phyloP scores from a whole-genome alignment of 306 rosid genomes.

The Arachis stenosperma region DNA sequence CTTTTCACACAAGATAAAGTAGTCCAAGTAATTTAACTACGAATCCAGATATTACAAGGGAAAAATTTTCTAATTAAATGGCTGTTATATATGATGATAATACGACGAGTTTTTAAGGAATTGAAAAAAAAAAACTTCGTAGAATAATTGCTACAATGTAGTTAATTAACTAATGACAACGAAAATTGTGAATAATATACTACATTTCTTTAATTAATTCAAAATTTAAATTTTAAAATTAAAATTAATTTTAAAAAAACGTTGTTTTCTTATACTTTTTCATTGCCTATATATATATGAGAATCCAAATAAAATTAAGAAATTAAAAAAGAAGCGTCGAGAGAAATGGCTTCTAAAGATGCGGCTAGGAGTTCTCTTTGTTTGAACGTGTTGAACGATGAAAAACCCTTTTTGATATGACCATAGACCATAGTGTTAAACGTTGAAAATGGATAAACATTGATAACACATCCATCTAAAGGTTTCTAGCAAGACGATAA shows the following conservation, averaged over 20 bases:
- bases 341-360: not conserved
- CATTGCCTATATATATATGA: no score
- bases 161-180: no score
- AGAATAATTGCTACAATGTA: not conserved
- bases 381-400: slow-evolving; percentile 35
- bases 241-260: no score
- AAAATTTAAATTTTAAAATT: no score
- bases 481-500: slow-evolving; percentile 32
- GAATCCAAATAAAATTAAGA: no score
- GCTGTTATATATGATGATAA: no score
- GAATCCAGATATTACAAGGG: no score
- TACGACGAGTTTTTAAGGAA: not conserved
- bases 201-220: no score
- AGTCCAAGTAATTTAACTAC: not conserved
- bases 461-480: not conserved
- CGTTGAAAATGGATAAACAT: slow-evolving; percentile 24
- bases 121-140: not conserved
- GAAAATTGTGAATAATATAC: no score
- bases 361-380: slow-evolving; percentile 7
- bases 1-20: not conserved
- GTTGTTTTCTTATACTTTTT: no score
- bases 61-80: no score
- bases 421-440: slow-evolving; percentile 33
- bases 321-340: not conserved
- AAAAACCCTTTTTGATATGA: slow-evolving; percentile 22